Conservation (phyloP, 768 basidiomycete species). For the Suillus decipiens region DNA sequence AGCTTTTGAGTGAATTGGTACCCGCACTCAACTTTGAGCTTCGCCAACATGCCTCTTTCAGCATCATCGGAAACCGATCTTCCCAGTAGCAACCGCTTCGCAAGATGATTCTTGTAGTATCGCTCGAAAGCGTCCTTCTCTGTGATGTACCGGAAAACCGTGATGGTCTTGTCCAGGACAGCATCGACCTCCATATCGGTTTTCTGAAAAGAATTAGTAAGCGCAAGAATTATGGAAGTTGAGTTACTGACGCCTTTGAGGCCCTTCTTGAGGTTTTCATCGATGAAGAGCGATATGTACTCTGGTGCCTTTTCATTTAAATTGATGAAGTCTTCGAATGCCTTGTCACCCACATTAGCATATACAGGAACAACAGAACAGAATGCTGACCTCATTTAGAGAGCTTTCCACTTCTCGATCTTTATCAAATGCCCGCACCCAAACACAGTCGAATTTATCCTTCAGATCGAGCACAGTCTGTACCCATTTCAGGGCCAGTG, state of each 20-base stretch:
- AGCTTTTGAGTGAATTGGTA: conserved; percentile 97
- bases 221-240: conserved; percentile 8
- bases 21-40: conserved; percentile 95
- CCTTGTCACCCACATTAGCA: conserved; percentile 48
- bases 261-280: conserved; percentile 93
- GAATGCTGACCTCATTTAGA: conserved; percentile 71
- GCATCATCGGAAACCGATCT: conserved; percentile 97
- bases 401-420: conserved; percentile 80
- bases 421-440: conserved; percentile 66
- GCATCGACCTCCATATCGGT: conserved; percentile 87
- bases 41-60: conserved; percentile 95
- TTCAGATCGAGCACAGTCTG: conserved; percentile 89
- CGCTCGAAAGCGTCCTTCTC: conserved; percentile 98
- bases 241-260: conserved; percentile 78
- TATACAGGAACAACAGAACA: background rate
- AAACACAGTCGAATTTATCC: conserved; percentile 83
- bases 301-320: conserved; percentile 85
- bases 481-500: conserved; percentile 87
- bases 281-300: conserved; percentile 95
- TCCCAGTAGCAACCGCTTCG: conserved; percentile 83
- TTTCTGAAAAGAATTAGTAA: conserved; percentile 53
- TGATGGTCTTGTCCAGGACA: conserved; percentile 94
- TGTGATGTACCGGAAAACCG: conserved; percentile 88
- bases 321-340: conserved; percentile 92
- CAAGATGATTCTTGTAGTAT: conserved; percentile 96